Evolutionary conservation across 2,329 filamentous ascomycete species (phyloP), one percentile per base, ranked within the genome.

Genomic region (Lizonia empirigonia): DNA sequence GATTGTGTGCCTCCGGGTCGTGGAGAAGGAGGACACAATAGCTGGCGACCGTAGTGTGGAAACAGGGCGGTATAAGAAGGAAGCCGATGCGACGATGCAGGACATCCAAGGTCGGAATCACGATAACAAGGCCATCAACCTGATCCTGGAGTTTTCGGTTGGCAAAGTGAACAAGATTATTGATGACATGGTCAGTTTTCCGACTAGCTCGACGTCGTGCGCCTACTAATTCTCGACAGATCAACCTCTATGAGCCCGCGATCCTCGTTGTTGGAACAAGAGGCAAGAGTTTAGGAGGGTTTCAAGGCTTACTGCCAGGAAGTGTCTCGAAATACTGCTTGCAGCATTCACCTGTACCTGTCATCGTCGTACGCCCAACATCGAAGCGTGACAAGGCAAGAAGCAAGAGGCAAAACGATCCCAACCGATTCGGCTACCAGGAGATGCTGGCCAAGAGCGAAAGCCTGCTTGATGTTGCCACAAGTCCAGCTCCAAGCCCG

Each of bases 251-350:
- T 72, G 89, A 96, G 68, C 92, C 92, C 3, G 90, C 90, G 2
- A 92, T 96, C 77, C 82, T 97, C 18, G 88, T 97, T 22, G 92
- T 97, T 13, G 92, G 92, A 34, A 96, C 92, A 1, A 85, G 89
- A 63, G 92, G 92, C 36, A 84, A 91, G 46, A 93, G 88, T 29
- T 80, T 96, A 1, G 90, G 90, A 26, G 91, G 91, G 20, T 86
- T 96, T 50, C 91, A 96, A 69, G 90, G 90, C 38, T 79, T 96
- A 23, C 83, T 96, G 33, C 90, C 90, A 39, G 94, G 91, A 58
- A 94, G 89, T 0, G 92, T 96, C 35, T 95, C 90, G 20, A 96
- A 96, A 70, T 97, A 96, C 75, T 96, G 92, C 66, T 81, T 96
- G 10, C 92, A 97, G 69, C 92, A 96, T 71, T 96, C 90, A 1